These are phyloP conservation scores for Colletotrichum tabaci DNA, from an alignment of 2,329 filamentous ascomycete genomes.

Conservation along the genomic window DNA sequence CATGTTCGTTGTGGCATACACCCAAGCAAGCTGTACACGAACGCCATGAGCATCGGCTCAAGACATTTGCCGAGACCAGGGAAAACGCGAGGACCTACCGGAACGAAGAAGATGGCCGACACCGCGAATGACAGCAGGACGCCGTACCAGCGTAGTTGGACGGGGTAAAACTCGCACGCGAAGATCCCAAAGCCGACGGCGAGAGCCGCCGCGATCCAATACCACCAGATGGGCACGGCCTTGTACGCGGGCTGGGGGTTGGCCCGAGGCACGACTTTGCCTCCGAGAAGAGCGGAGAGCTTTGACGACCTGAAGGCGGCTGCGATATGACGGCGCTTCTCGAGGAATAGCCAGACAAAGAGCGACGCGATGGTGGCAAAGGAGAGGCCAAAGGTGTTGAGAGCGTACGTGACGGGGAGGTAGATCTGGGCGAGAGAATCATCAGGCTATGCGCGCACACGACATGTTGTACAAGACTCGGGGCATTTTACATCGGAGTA, in stretches of 20 bases:
- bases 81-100: slow-evolving; percentile 47
- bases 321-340: slow-evolving; percentile 48
- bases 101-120: slow-evolving; percentile 49
- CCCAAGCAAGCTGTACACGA: slow-evolving; percentile 48
- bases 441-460: slow-evolving; percentile 41
- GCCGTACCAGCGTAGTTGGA: slow-evolving; percentile 52
- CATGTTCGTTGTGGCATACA: slow-evolving; percentile 59
- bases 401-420: slow-evolving; percentile 59
- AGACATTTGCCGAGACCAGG: slow-evolving; percentile 49
- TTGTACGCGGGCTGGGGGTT: slow-evolving; percentile 43
- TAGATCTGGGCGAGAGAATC: slow-evolving; percentile 51
- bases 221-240: slow-evolving; percentile 48
- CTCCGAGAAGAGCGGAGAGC: not conserved
- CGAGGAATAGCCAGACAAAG: slow-evolving; percentile 51
- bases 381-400: slow-evolving; percentile 66
- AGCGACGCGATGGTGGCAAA: slow-evolving; percentile 65
- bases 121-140: slow-evolving; percentile 48
- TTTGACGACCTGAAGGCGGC: slow-evolving; percentile 10
- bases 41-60: not conserved
- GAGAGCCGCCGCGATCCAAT: slow-evolving; percentile 41
- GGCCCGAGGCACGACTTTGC: not conserved
- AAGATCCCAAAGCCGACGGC: slow-evolving; percentile 49
- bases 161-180: slow-evolving; percentile 50
- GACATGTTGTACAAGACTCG: slow-evolving; percentile 47
- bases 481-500: slow-evolving; percentile 63